phyloP scores from a whole-genome alignment of 192 early-diverging fungal genomes.

The Coemansia sp. region DNA sequence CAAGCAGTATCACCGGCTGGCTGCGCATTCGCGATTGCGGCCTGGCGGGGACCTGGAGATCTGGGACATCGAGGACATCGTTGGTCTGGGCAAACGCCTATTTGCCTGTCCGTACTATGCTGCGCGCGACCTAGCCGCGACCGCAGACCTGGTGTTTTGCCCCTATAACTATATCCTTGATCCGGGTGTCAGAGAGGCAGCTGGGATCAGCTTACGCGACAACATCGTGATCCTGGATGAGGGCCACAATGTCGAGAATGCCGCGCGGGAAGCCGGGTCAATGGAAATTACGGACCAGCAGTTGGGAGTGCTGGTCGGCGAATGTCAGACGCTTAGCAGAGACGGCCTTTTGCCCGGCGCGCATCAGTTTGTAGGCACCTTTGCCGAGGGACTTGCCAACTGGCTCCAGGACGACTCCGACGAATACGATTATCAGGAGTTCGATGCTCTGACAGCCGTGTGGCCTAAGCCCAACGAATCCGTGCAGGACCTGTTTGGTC shows the following conservation, averaged over 20 bases:
- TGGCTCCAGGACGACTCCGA: constrained; percentile 24
- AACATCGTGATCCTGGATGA: constrained; percentile 62
- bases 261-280: constrained; percentile 55
- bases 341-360: constrained; percentile 1
- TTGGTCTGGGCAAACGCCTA: constrained; percentile 29
- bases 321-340: constrained; percentile 36
- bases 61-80: constrained; percentile 64
- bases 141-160: constrained; percentile 60
- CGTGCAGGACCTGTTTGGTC: constrained; percentile 11
- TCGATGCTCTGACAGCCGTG: constrained; percentile 30
- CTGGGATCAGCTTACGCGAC: constrained; percentile 51
- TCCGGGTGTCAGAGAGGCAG: constrained; percentile 53
- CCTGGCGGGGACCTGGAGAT: constrained; percentile 32
- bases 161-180: constrained; percentile 69
- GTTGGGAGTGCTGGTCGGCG: constrained; percentile 22
- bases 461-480: constrained; percentile 28
- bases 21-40: constrained; percentile 7
- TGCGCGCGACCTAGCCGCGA: constrained; percentile 37
- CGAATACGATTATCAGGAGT: constrained; percentile 36
- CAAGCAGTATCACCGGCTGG: background rate
- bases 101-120: constrained; percentile 60
- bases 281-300: constrained; percentile 49
- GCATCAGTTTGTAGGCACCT: constrained; percentile 15
- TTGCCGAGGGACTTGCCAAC: constrained; percentile 16
- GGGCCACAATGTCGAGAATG: constrained; percentile 64